Evolutionary conservation across 139 green algal genomes (phyloP).

Genomic region (Microglena sp.): DNA sequence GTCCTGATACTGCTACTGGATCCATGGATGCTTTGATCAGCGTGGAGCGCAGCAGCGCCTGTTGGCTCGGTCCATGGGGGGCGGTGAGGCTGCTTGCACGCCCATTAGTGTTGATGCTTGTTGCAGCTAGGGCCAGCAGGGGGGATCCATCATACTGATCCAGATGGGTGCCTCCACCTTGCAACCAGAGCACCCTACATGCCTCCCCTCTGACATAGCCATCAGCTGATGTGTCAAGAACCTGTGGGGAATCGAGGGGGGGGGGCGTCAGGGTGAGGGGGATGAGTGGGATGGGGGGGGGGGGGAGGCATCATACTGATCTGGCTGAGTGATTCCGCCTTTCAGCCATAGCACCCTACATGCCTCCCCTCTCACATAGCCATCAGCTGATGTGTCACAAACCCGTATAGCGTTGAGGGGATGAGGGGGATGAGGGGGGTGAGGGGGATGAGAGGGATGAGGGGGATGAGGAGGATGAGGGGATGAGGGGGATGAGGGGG

Average conservation of each 20-base stretch:
- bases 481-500: no score
- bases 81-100: slow-evolving; percentile 73
- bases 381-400: slow-evolving; percentile 54
- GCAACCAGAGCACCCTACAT: slow-evolving; percentile 32
- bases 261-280: no score
- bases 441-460: no score
- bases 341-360: slow-evolving; percentile 34
- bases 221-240: slow-evolving; percentile 54
- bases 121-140: slow-evolving; percentile 26
- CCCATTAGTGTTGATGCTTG: slow-evolving; percentile 81
- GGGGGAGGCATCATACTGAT: background rate
- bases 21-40: slow-evolving; percentile 21
- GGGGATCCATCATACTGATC: background rate
- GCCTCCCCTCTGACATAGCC: slow-evolving; percentile 61
- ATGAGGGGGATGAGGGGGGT: no score
- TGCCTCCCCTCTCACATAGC: slow-evolving; percentile 57
- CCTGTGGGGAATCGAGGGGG: slow-evolving; percentile 5
- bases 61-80: slow-evolving; percentile 74
- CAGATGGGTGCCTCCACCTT: background rate
- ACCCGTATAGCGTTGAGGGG: slow-evolving; percentile 9
- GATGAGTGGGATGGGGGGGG: no score
- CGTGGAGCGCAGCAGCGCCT: slow-evolving; percentile 35
- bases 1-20: slow-evolving; percentile 9
- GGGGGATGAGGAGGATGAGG: no score
- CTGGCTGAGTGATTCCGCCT: background rate